Evolutionary conservation across 768 basidiomycete species (phyloP).

Genomic region (Amyloporia xantha): DNA sequence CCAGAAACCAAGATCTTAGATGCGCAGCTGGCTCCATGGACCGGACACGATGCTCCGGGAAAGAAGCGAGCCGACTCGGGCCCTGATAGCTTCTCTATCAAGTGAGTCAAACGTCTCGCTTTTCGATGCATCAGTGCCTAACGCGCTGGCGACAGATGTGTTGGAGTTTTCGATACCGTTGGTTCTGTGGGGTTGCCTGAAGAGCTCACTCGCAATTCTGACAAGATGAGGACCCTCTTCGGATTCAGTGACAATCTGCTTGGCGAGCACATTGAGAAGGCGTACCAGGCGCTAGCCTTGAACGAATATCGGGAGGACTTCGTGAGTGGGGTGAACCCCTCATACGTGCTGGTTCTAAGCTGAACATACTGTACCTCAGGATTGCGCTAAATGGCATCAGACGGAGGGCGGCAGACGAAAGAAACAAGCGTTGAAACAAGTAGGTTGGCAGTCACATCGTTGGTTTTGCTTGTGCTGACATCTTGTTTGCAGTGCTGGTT

Average conservation of each 20-base stretch:
- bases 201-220: conserved; percentile 43
- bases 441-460: conserved; percentile 14
- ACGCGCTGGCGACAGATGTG: conserved; percentile 33
- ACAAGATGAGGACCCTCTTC: conserved; percentile 45
- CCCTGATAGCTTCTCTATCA: conserved; percentile 48
- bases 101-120: conserved; percentile 33
- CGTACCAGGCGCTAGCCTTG: conserved; percentile 65
- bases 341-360: neutral
- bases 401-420: conserved; percentile 43
- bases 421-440: conserved; percentile 59
- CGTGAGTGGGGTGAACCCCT: conserved; percentile 31
- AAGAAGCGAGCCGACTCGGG: conserved; percentile 43
- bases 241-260: conserved; percentile 57
- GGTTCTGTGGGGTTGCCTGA: conserved; percentile 65
- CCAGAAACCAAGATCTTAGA: conserved; percentile 15
- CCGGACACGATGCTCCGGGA: conserved; percentile 42
- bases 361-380: conserved; percentile 30
- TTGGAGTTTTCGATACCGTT: conserved; percentile 79
- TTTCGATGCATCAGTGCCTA: neutral
- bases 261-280: conserved; percentile 56
- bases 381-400: conserved; percentile 59
- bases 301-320: conserved; percentile 65
- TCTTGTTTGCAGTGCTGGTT: conserved; percentile 58
- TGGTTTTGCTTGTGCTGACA: neutral
- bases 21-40: conserved; percentile 48